These are phyloP conservation scores for Paramecium pentaurelia DNA, from an alignment of 73 alveolate species.

Conservation along the genomic window DNA sequence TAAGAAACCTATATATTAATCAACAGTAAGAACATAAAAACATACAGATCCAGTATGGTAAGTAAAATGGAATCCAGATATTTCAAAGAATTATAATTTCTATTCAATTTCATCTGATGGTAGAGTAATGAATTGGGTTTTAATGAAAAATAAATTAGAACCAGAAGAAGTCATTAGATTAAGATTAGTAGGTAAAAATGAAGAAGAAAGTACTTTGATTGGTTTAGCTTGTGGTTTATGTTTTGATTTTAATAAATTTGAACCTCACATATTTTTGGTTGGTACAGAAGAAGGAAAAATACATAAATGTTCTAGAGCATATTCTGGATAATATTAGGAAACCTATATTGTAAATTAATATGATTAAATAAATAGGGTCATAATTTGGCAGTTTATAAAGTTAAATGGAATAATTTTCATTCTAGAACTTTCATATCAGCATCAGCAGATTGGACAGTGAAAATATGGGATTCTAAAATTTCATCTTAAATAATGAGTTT, in stretches of 20 bases:
- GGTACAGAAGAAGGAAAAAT: slow-evolving; percentile 99
- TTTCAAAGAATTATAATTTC: slow-evolving; percentile 81
- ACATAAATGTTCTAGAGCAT: slow-evolving; percentile 98
- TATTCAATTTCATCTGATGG: slow-evolving; percentile 99
- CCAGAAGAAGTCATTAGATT: slow-evolving; percentile 87
- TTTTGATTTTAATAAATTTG: slow-evolving; percentile 94
- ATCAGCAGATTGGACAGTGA: slow-evolving; percentile 99
- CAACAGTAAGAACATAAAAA: slow-evolving; percentile 96
- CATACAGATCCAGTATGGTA: slow-evolving; percentile 99
- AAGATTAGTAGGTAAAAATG: slow-evolving; percentile 82
- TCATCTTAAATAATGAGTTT: slow-evolving; percentile 94
- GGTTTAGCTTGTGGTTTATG: slow-evolving; percentile 99
- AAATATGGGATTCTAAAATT: slow-evolving; percentile 97
- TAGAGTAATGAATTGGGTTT: slow-evolving; percentile 97
- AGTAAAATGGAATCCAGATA: slow-evolving; percentile 94
- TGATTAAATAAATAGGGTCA: slow-evolving; percentile 76
- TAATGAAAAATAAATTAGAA: slow-evolving; percentile 94
- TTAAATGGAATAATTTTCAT: slow-evolving; percentile 98
- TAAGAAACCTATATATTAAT: slow-evolving; percentile 92
- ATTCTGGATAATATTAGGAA: slow-evolving; percentile 93
- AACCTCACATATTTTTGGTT: slow-evolving; percentile 96
- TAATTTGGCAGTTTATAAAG: slow-evolving; percentile 97
- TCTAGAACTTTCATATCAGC: slow-evolving; percentile 95
- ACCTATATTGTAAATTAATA: slow-evolving; percentile 63
- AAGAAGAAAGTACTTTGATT: slow-evolving; percentile 77